phyloP scores from a whole-genome alignment of 176 grass and related monocot genomes.

The Oryza officinalis region DNA sequence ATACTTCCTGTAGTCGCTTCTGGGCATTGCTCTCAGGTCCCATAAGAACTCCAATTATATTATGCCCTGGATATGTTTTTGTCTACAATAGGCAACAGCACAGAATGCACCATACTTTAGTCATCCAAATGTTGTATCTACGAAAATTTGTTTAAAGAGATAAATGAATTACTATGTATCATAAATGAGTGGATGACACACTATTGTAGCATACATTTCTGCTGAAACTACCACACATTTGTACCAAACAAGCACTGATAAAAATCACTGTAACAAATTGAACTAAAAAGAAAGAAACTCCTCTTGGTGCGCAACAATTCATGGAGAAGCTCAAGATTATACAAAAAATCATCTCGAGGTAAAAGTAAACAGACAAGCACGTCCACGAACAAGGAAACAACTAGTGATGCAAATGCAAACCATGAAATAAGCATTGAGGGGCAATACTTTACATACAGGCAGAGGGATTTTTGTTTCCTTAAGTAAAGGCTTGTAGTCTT shows the following conservation, averaged over 20 bases:
- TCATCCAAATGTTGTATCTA: not conserved
- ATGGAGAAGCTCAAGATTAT: not conserved
- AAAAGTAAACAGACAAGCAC: not conserved
- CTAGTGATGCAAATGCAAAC: conserved; percentile 29
- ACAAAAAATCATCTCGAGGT: not conserved
- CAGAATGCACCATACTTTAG: conserved; percentile 14
- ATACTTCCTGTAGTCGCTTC: conserved; percentile 86
- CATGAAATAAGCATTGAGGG: conserved; percentile 19
- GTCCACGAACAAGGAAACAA: conserved; percentile 4
- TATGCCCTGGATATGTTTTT: conserved; percentile 61
- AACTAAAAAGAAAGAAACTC: conserved; percentile 8
- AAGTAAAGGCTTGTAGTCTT: conserved; percentile 81
- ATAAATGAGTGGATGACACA: not conserved
- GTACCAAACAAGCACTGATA: not conserved
- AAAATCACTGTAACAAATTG: not conserved
- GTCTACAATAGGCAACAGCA: conserved; percentile 52
- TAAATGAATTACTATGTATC: not conserved
- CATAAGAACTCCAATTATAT: conserved; percentile 79
- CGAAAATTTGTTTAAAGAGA: not conserved
- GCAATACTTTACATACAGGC: conserved; percentile 52
- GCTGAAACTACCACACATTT: not conserved
- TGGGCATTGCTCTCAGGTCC: conserved; percentile 73
- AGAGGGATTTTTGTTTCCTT: conserved; percentile 86
- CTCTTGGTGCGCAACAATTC: not conserved
- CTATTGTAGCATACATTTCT: not conserved